Base-by-base conservation (phyloP, 306 rosid genomes). In the Vigna hirtella region DNA sequence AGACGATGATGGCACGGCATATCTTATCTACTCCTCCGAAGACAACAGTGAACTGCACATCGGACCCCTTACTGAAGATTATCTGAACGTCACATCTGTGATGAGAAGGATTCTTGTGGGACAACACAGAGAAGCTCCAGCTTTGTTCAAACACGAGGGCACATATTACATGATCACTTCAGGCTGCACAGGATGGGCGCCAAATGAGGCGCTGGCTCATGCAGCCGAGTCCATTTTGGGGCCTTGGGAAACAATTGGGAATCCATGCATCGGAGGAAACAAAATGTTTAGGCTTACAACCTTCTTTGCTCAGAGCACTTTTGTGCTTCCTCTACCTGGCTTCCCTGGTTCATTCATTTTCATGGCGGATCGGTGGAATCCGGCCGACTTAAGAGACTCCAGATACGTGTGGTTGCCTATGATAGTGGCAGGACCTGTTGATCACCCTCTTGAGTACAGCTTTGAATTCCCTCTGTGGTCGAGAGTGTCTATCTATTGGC, bases 101-200 rank as follows among this genome's bases (percentile, higher is more conserved):
- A 17, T 89, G 90, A 87, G 86, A 81, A 87, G 96, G 76, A 71
- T 93, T 78, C 96, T 96, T 10, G 88, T 96, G 13, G 99, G 96
- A 78, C 98, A 93, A 50, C 98, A 85, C 62, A 83, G 99, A 77
- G 99, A 96, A 91, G 98, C 99, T n/a, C 99, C 99, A 0, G 98
- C 97, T 26, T 12, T 96, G 64, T 93, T 96, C 91, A 96, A 96
- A 89, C 83, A 91, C 77, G 86, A 72, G 51, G 94, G 93, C 30
- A 93, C 98, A 73, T 93, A 96, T 82, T 96, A 96, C 84, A 96
- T 96, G 99, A 89, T 96, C 79, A 96, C 99, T 47, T 96, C 99
- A 7, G 99, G 98, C 65, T 96, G 99, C 85, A 87, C 99, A 0
- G 99, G 99, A 18, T 96, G 99, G 99, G 98, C 98, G 3, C 99